These are phyloP conservation scores for Macrolepiota dolichaula DNA, from an alignment of 768 basidiomycete genomes.

Conservation along the genomic window DNA sequence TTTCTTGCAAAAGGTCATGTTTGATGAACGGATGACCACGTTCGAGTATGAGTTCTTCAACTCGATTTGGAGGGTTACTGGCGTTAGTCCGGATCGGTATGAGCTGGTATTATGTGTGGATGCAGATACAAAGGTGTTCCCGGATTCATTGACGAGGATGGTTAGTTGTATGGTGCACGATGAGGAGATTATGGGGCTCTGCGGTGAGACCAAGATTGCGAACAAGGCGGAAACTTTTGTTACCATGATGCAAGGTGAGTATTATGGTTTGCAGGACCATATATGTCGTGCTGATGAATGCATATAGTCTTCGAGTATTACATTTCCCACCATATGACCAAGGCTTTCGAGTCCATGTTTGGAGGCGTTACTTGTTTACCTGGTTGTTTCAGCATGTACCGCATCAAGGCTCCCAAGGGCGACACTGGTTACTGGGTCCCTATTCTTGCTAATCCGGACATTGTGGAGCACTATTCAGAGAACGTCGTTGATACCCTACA, in stretches of 20 bases:
- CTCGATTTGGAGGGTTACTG: constrained; percentile 92
- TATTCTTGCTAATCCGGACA: constrained; percentile 96
- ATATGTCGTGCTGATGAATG: constrained; percentile 11
- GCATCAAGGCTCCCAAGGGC: constrained; percentile 99
- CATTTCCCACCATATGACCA: constrained; percentile 98
- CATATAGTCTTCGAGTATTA: constrained; percentile 95
- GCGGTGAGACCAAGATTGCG: constrained; percentile 99
- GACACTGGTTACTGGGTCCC: constrained; percentile 97
- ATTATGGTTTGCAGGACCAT: neutral
- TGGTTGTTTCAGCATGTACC: constrained; percentile 99
- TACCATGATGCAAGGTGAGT: constrained; percentile 98
- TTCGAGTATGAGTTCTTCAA: constrained; percentile 99
- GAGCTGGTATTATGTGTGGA: constrained; percentile 95
- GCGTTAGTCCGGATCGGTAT: constrained; percentile 93
- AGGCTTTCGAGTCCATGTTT: constrained; percentile 99
- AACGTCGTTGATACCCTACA: constrained; percentile 99
- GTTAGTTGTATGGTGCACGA: constrained; percentile 95
- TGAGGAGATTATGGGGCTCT: constrained; percentile 97
- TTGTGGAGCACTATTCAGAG: constrained; percentile 98
- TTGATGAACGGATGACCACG: constrained; percentile 99
- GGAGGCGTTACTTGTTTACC: constrained; percentile 99
- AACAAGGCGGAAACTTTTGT: constrained; percentile 99
- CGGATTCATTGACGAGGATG: constrained; percentile 96
- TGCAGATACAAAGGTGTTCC: constrained; percentile 98
- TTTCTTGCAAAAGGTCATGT: constrained; percentile 99